A percentile compares a stretch with the other conserved stretches of the same genome.
Conservation (phyloP, 2,329 filamentous ascomycete species). For the Trichothecium roseum region DNA sequence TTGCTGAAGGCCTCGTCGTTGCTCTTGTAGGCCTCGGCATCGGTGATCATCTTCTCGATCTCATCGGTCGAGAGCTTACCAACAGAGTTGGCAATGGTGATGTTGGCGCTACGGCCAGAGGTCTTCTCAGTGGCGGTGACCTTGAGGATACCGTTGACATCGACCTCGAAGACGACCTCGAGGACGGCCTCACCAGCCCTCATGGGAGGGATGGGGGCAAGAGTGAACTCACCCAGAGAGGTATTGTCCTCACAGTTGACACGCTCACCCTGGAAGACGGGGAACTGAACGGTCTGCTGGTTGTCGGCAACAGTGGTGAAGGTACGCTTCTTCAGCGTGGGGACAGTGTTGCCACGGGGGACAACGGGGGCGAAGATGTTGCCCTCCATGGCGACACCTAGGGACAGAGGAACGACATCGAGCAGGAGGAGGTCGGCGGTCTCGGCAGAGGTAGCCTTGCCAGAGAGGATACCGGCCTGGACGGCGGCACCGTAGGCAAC, state of each 20-base stretch:
- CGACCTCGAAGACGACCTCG: slow-evolving; percentile 97
- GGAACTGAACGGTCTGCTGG: slow-evolving; percentile 82
- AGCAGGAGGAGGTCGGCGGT: slow-evolving; percentile 90
- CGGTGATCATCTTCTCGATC: slow-evolving; percentile 96
- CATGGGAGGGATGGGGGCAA: slow-evolving; percentile 81
- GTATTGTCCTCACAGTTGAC: slow-evolving; percentile 99
- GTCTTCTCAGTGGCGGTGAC: slow-evolving; percentile 99
- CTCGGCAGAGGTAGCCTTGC: slow-evolving; percentile 93
- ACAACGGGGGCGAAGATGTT: slow-evolving; percentile 98
- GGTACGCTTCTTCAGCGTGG: slow-evolving; percentile 71
- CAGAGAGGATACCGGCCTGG: slow-evolving; percentile 96
- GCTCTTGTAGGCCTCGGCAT: slow-evolving; percentile 98
- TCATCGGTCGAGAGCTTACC: slow-evolving; percentile 91
- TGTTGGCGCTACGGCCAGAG: slow-evolving; percentile 95
- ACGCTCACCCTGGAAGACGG: slow-evolving; percentile 91
- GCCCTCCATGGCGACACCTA: slow-evolving; percentile 99
- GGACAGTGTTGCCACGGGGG: slow-evolving; percentile 65
- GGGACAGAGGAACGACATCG: slow-evolving; percentile 90
- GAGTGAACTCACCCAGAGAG: slow-evolving; percentile 91
- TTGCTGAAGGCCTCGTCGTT: slow-evolving; percentile 98
- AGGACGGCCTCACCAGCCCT: slow-evolving; percentile 92
- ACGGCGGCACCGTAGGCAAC: slow-evolving; percentile 98
- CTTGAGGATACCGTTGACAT: slow-evolving; percentile 99
- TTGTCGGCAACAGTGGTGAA: slow-evolving; percentile 78
- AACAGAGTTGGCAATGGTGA: slow-evolving; percentile 99